Percentiles rank a stretch among this genome's conserved stretches.
These are phyloP conservation scores for Thelonectria discophora DNA, from an alignment of 2,329 filamentous ascomycete genomes.

Conservation along the genomic window DNA sequence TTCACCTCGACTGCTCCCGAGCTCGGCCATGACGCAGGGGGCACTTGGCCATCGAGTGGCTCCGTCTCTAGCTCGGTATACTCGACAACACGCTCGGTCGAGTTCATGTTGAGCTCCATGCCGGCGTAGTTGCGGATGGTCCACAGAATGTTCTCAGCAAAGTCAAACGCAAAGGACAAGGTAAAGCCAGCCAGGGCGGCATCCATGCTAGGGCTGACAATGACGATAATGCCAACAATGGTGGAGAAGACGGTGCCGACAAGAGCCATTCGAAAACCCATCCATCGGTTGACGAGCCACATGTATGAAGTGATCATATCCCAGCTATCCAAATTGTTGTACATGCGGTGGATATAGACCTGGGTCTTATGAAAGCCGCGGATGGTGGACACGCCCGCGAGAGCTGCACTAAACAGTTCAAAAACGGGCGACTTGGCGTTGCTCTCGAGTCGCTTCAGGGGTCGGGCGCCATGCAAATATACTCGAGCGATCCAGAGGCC, in stretches of 20 bases:
- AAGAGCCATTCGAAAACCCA: slow-evolving; percentile 75
- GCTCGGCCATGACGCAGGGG: slow-evolving; percentile 78
- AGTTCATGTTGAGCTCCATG: slow-evolving; percentile 81
- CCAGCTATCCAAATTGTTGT: slow-evolving; percentile 73
- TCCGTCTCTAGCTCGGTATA: slow-evolving; percentile 76
- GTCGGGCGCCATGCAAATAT: slow-evolving; percentile 76
- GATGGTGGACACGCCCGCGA: slow-evolving; percentile 78
- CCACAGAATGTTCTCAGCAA: slow-evolving; percentile 71
- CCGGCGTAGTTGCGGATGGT: slow-evolving; percentile 73
- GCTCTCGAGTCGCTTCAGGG: slow-evolving; percentile 80
- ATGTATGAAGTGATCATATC: slow-evolving; percentile 71
- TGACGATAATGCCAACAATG: slow-evolving; percentile 70
- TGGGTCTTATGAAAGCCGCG: slow-evolving; percentile 76
- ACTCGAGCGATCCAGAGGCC: slow-evolving; percentile 66
- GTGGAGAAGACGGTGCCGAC: slow-evolving; percentile 75
- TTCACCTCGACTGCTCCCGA: slow-evolving; percentile 78
- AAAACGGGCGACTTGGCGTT: slow-evolving; percentile 82
- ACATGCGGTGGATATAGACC: slow-evolving; percentile 75
- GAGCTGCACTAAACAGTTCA: slow-evolving; percentile 78
- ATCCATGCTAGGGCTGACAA: slow-evolving; percentile 68
- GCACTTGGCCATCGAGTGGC: slow-evolving; percentile 65
- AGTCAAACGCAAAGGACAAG: slow-evolving; percentile 76
- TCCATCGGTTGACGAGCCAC: slow-evolving; percentile 80
- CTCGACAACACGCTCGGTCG: slow-evolving; percentile 78
- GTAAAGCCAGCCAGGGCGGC: slow-evolving; percentile 79